Evolutionary conservation across 768 basidiomycete genomes (phyloP).

Genomic region (Kondoa malvinella): DNA sequence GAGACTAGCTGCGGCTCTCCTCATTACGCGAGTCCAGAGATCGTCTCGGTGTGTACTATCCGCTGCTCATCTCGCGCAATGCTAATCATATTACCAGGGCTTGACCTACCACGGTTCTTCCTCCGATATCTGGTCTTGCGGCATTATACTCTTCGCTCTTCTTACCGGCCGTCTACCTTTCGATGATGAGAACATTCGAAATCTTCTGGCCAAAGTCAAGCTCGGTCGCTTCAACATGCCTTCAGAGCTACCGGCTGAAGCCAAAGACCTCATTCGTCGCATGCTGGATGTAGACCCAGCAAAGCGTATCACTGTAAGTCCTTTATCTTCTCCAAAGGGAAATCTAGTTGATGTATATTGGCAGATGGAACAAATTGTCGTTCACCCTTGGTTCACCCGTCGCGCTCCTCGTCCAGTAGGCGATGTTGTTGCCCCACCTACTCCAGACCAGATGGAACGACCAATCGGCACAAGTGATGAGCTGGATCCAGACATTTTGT

Average conservation of each 20-base stretch:
- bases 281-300: constrained; percentile 80
- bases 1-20: constrained; percentile 94
- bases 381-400: constrained; percentile 62
- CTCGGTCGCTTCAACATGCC: constrained; percentile 72
- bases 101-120: constrained; percentile 72
- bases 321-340: constrained; percentile 1
- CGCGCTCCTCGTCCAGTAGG: constrained; percentile 27
- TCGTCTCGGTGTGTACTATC: constrained; percentile 45
- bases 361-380: constrained; percentile 70
- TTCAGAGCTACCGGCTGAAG: constrained; percentile 57
- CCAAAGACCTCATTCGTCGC: constrained; percentile 60
- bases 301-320: constrained; percentile 55
- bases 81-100: constrained; percentile 35
- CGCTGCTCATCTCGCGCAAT: background rate
- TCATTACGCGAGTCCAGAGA: constrained; percentile 92
- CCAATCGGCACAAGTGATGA: constrained; percentile 47
- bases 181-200: constrained; percentile 59
- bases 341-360: constrained; percentile 9
- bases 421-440: constrained; percentile 18
- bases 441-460: constrained; percentile 49
- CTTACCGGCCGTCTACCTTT: constrained; percentile 82
- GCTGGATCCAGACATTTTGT: constrained; percentile 77
- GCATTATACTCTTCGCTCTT: constrained; percentile 79
- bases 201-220: constrained; percentile 69
- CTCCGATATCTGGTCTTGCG: constrained; percentile 93